Base-by-base conservation (phyloP, 805 yeast species). In the Pichia californica region DNA sequence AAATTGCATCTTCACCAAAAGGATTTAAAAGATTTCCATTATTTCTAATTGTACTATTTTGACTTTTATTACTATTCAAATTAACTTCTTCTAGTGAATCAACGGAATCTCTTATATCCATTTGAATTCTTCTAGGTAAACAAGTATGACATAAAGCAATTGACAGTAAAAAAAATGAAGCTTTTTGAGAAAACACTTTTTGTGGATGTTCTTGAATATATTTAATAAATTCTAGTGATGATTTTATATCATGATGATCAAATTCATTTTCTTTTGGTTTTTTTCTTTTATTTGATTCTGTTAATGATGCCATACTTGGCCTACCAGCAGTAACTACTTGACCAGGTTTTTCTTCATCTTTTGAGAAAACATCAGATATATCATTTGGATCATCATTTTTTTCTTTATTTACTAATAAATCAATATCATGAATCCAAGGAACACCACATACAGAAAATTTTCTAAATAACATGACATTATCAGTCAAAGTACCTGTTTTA, bases 401-500 rank as follows among this genome's bases (percentile, higher is more conserved):
- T 15, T 56, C 25, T 23, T 23, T 49, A 9, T 54, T 58, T 4
- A 52, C 57, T 14, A 68, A 52, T 39, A 70, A 58, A 52, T 79
- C 88, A 23, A 78, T 61, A 48, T 83, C 88, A 62, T 93, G 99
- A 9, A 79, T 57, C 96, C 96, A 93, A 5, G 95, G 79, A 3
- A 82, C 73, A 2, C 99, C 99, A 41, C 84, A 82, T 5, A 93
- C 81, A 9, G 94, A 78, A 52, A 91, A 76, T 57, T 89, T 89
- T 36, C 96, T 73, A 61, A 93, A 93, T 23, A 91, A 67, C 99
- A 93, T 93, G 54, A 81, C 67, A 59, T 93, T 93, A 54, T 93
- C 98, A 0, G 99, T 93, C 48, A 93, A 71, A 0, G 99, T 93
- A 9, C 99, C 99, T 0, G 99, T 93, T 62, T 93, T 93, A 63